Evolutionary conservation across 768 basidiomycete genomes (phyloP), one percentile per base, ranked within the genome.

Genomic region (Pleurotus eryngii): DNA sequence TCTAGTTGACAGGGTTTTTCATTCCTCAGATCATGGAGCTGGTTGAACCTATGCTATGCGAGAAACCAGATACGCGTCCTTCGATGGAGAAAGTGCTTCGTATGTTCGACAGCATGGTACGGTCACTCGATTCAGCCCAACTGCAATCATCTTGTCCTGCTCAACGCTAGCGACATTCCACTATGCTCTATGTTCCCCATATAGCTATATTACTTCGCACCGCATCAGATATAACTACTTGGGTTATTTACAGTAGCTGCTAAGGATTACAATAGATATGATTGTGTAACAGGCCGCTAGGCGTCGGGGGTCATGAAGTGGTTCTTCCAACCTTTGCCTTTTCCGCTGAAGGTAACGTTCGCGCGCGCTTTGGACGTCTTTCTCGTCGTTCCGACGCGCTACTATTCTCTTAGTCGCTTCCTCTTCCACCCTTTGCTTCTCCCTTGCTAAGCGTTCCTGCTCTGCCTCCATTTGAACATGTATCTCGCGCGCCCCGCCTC

Each of bases 341-440:
- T 97, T 97, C 64, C 95, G 76, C 66, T 86, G 84, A 48, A 89
- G 66, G 65, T 89, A 94, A 54, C 92, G 80, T 59, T 86, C 82
- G 54, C 81, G 81, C 12, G 91, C 92, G 66, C 80, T 86, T 70
- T 86, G 78, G 38, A 95, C 82, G 54, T 85, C 83, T n/a, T 70
- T 70, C 38, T 90, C 86, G 24, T 81, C 86, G 67, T 95, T 96
- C 59, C 92, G 81, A 68, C 85, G 89, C 53, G 82, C 76, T 22
- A 92, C 80, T 37, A 81, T 77, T 58, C 87, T 80, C 65, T 84
- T 84, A 38, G 80, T 76, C n/a, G 81, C 83, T 64, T 86, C 84
- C 51, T 84, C 76, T 54, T 88, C 87, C 38, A 79, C 78, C 59
- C 75, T 75, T 63, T 81, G 80, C 66, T 74, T 83, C 67, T 86